Conservation (phyloP, 1,284 basidiomycete genomes). For the Apiotrichum sp. region DNA sequence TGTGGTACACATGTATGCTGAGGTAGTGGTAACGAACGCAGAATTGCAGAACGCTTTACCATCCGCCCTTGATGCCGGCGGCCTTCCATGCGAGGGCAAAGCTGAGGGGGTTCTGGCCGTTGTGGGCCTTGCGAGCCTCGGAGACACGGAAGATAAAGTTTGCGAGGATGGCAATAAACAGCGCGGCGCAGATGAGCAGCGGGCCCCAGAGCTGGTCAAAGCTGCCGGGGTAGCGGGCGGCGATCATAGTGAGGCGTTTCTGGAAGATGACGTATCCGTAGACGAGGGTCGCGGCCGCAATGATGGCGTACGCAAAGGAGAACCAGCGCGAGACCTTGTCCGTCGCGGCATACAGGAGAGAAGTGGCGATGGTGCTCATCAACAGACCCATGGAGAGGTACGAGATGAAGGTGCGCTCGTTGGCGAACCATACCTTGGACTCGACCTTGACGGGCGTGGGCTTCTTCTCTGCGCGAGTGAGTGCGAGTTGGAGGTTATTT, state of each 20-base stretch:
- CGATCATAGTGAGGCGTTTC: conserved; percentile 82
- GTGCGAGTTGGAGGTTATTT: not conserved
- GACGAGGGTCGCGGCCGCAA: conserved; percentile 52
- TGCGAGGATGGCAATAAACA: conserved; percentile 76
- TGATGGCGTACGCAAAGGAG: conserved; percentile 75
- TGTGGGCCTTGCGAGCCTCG: conserved; percentile 27
- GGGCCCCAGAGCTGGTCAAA: conserved; percentile 81
- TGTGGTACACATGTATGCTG: too few relatives aligned
- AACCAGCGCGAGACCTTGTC: conserved; percentile 70
- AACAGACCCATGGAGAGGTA: conserved; percentile 84
- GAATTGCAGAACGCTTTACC: conserved; percentile 2
- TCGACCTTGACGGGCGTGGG: conserved; percentile 86
- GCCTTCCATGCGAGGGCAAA: conserved; percentile 31
- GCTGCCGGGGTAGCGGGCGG: conserved; percentile 78
- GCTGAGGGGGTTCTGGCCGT: conserved; percentile 33
- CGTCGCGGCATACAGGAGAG: conserved; percentile 54
- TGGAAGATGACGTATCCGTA: conserved; percentile 88
- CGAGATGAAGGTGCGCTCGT: conserved; percentile 92
- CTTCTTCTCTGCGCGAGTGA: conserved; percentile 58
- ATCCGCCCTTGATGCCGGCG: conserved; percentile 22
- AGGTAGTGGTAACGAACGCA: too few relatives aligned
- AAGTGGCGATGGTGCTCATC: conserved; percentile 76
- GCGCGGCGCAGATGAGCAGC: conserved; percentile 65
- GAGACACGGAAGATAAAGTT: conserved; percentile 71
- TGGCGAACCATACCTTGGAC: conserved; percentile 98